A percentile compares a stretch with the other conserved stretches of the same genome.
Evolutionary conservation across 257 asterid genomes (phyloP).

Genomic region (Plantago ovata): DNA sequence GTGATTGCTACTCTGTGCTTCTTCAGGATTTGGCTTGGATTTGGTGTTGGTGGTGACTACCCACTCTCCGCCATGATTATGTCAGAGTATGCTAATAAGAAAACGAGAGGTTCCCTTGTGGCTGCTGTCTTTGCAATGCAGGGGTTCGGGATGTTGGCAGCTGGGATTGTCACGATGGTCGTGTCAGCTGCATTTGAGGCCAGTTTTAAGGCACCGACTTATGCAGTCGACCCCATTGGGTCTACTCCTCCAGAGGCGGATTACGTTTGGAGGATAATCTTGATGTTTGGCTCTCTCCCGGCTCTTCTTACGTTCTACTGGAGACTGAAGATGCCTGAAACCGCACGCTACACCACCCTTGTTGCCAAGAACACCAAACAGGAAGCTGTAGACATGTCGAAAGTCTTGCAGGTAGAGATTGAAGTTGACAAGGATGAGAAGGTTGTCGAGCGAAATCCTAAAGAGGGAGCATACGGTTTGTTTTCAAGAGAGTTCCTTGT

Average conservation of each 20-base stretch:
- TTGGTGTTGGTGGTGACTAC: slow-evolving; percentile 4
- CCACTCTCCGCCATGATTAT: slow-evolving; percentile 3
- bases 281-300: slow-evolving; percentile 11
- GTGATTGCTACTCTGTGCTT: slow-evolving; percentile 7
- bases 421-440: background rate
- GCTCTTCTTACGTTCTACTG: slow-evolving; percentile 7
- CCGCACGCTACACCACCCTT: slow-evolving; percentile 12
- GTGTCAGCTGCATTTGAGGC: background rate
- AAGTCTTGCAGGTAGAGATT: slow-evolving; percentile 3
- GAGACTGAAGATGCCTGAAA: slow-evolving; percentile 15
- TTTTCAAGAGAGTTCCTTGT: slow-evolving; percentile 25
- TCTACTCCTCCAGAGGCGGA: slow-evolving; percentile 7
- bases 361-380: slow-evolving; percentile 4
- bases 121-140: slow-evolving; percentile 13
- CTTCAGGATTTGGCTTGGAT: slow-evolving; percentile 15
- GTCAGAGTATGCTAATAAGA: slow-evolving; percentile 15
- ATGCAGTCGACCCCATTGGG: too few species aligned
- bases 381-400: slow-evolving; percentile 8
- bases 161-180: background rate
- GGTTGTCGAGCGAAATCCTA: background rate
- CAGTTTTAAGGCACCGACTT: background rate
- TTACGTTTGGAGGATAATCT: slow-evolving; percentile 6
- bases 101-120: slow-evolving; percentile 8
- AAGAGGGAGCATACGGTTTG: background rate
- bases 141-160: slow-evolving; percentile 3